These are phyloP conservation scores for Patellaria atrata DNA, from an alignment of 495 filamentous ascomycete species.

Conservation along the genomic window DNA sequence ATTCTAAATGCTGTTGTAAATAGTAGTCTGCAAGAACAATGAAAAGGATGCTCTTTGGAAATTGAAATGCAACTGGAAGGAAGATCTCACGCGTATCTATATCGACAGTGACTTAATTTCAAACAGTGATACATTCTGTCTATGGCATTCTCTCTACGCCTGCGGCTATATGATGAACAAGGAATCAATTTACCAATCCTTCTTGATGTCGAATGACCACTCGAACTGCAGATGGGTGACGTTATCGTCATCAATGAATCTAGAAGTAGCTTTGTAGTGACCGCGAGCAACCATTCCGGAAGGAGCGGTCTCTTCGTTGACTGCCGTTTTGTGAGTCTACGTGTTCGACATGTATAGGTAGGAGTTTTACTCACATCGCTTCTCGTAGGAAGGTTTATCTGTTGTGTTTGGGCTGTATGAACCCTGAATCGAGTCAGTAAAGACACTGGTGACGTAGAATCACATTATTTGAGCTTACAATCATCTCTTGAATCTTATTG, in stretches of 20 bases:
- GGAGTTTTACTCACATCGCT: slow-evolving; percentile 77
- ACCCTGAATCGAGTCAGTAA: slow-evolving; percentile 35
- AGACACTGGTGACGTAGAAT: too few species aligned
- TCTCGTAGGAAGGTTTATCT: slow-evolving; percentile 67
- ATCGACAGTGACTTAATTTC: too few species aligned
- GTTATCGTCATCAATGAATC: slow-evolving; percentile 86
- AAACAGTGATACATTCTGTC: too few species aligned
- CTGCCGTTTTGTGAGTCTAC: slow-evolving; percentile 30
- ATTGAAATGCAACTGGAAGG: too few species aligned
- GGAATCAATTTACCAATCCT: slow-evolving; percentile 95
- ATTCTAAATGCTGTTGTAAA: too few species aligned
- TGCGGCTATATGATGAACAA: too few species aligned
- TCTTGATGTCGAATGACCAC: slow-evolving; percentile 88
- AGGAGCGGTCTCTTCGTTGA: slow-evolving; percentile 78
- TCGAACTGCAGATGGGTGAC: slow-evolving; percentile 75
- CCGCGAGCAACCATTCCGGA: slow-evolving; percentile 77
- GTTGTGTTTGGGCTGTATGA: slow-evolving; percentile 83
- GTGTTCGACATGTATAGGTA: neutral
- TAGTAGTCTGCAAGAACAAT: too few species aligned
- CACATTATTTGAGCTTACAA: too few species aligned
- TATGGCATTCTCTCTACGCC: too few species aligned
- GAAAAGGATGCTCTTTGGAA: too few species aligned
- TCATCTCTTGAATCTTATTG: slow-evolving; percentile 91
- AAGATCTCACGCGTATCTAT: too few species aligned
- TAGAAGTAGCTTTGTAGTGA: slow-evolving; percentile 69